A percentile compares a stretch with the other conserved stretches of the same genome.
phyloP scores from a whole-genome alignment of 2,329 filamentous ascomycete genomes.

The Calonectria pteridis region DNA sequence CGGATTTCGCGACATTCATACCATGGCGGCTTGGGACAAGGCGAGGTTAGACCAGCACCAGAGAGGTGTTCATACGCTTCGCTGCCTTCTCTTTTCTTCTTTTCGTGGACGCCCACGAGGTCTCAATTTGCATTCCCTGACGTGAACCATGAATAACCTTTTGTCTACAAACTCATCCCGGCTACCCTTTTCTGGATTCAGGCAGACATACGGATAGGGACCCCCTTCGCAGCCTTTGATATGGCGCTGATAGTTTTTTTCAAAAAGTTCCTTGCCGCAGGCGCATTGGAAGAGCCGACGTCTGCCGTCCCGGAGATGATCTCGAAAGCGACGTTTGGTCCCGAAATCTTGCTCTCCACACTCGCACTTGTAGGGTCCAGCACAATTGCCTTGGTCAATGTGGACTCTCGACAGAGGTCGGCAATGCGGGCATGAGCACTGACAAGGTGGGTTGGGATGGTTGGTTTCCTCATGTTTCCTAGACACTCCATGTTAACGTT shows the following conservation, averaged over 20 bases:
- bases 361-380: not conserved
- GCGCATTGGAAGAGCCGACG: not conserved
- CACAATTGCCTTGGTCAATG: not conserved
- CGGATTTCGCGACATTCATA: not conserved
- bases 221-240: not conserved
- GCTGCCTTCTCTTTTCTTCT: not conserved
- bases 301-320: not conserved
- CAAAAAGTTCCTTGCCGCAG: not conserved
- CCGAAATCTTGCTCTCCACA: not conserved
- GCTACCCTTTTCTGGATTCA: not conserved
- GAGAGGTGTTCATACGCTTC: not conserved
- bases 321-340: not conserved
- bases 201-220: not conserved
- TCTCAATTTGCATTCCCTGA: not conserved
- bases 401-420: not conserved
- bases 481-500: not conserved
- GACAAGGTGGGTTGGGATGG: not conserved
- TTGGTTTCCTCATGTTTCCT: not conserved
- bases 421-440: not conserved
- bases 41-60: not conserved
- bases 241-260: not conserved
- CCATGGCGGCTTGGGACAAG: not conserved
- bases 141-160: not conserved
- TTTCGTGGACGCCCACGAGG: not conserved
- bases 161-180: not conserved